phyloP scores from a whole-genome alignment of 768 basidiomycete genomes.

The Serendipita sp. region DNA sequence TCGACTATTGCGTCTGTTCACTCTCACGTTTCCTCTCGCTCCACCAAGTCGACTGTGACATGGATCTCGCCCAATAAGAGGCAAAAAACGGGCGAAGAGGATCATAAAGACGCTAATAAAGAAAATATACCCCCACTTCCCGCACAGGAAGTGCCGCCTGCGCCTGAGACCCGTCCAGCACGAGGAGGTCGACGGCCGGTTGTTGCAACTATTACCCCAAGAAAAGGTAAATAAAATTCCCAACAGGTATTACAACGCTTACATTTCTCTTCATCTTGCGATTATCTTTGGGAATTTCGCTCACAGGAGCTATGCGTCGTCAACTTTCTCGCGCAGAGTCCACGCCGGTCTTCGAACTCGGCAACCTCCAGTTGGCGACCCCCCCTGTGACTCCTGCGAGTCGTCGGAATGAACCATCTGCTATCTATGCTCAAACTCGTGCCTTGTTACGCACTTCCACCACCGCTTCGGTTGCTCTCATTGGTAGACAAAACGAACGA shows the following conservation, averaged over 20 bases:
- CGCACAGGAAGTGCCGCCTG: background rate
- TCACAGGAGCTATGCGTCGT: background rate
- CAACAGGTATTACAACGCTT: background rate
- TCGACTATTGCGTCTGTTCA: background rate
- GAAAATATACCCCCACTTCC: conserved; percentile 3
- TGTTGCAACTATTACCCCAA: background rate
- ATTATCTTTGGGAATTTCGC: background rate
- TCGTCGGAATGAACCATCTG: background rate
- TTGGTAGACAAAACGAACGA: background rate
- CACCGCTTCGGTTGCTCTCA: background rate
- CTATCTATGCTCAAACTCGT: background rate
- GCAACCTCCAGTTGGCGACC: conserved; percentile 1
- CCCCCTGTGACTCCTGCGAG: background rate
- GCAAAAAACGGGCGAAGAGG: background rate
- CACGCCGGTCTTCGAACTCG: conserved; percentile 4
- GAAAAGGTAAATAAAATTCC: background rate
- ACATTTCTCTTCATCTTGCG: too few species aligned
- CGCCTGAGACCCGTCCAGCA: background rate
- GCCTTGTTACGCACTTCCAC: background rate
- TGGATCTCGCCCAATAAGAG: background rate
- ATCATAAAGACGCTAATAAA: background rate
- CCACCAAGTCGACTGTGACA: background rate
- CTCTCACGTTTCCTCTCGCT: background rate
- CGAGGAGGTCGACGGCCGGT: background rate
- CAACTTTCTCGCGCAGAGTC: background rate